Percentiles rank a stretch among this genome's conserved stretches.
Conservation (phyloP, 2,329 filamentous ascomycete genomes). For the Aspergillus versicolor region DNA sequence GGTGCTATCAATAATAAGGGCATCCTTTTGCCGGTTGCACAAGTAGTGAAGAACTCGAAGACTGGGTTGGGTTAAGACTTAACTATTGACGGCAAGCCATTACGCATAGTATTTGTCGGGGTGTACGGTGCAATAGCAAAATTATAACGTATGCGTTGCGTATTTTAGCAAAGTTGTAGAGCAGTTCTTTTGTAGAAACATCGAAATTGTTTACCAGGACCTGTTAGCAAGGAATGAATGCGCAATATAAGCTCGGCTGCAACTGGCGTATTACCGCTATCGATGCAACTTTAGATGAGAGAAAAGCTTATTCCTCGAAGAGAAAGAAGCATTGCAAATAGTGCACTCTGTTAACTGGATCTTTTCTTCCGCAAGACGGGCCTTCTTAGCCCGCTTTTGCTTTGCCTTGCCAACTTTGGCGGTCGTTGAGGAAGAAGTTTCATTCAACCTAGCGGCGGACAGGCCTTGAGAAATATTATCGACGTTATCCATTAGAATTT, state of each 20-base stretch:
- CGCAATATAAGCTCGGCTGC: neutral
- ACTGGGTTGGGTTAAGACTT: slow-evolving; percentile 67
- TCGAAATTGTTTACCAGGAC: neutral
- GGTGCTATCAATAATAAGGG: slow-evolving; percentile 83
- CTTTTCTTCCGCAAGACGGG: slow-evolving; percentile 28
- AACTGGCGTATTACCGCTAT: slow-evolving; percentile 37
- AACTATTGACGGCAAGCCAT: neutral
- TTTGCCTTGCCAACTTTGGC: slow-evolving; percentile 53
- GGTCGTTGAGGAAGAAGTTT: slow-evolving; percentile 16
- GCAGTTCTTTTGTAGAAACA: neutral
- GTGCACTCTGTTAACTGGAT: slow-evolving; percentile 64
- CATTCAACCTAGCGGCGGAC: slow-evolving; percentile 20
- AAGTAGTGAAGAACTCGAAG: slow-evolving; percentile 83
- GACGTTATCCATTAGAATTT: slow-evolving; percentile 3
- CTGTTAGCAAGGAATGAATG: neutral
- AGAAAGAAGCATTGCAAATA: slow-evolving; percentile 75
- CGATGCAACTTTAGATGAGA: slow-evolving; percentile 71
- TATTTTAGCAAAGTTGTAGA: neutral
- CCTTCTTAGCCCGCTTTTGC: slow-evolving; percentile 52
- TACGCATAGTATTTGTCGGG: neutral
- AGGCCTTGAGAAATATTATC: slow-evolving; percentile 19
- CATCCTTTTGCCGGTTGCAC: slow-evolving; percentile 79
- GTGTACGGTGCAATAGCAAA: neutral
- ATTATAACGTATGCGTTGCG: neutral
- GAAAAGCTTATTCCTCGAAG: slow-evolving; percentile 71